Evolutionary conservation across 805 yeast genomes (phyloP).

Genomic region (Candida anglica): DNA sequence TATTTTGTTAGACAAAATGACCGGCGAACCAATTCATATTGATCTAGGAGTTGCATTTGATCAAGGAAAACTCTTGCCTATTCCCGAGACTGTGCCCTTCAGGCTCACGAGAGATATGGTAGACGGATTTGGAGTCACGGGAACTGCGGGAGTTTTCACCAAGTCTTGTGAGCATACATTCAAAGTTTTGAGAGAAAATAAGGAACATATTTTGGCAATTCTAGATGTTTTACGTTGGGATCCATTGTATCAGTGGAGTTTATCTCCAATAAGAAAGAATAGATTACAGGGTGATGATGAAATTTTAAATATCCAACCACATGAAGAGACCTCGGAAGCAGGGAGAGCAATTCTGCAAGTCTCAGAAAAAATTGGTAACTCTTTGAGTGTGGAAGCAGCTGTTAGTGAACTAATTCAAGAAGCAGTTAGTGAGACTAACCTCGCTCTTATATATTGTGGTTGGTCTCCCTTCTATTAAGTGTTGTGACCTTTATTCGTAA

Average conservation of each 20-base stretch:
- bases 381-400: conserved; percentile 76
- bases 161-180: conserved; percentile 72
- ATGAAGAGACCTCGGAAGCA: conserved; percentile 65
- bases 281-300: conserved; percentile 44
- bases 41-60: conserved; percentile 97
- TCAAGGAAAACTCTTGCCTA: conserved; percentile 76
- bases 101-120: conserved; percentile 83
- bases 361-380: conserved; percentile 58
- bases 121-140: conserved; percentile 88
- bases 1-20: conserved; percentile 69
- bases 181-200: conserved; percentile 59
- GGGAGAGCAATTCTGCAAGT: conserved; percentile 74
- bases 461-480: conserved; percentile 72
- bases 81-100: conserved; percentile 94
- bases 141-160: conserved; percentile 72
- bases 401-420: conserved; percentile 77
- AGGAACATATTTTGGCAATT: conserved; percentile 71
- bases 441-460: conserved; percentile 76
- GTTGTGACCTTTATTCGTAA: conserved; percentile 7
- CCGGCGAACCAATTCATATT: conserved; percentile 94
- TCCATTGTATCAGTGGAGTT: conserved; percentile 88
- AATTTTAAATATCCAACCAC: conserved; percentile 12
- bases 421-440: conserved; percentile 63
- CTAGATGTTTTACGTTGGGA: conserved; percentile 86
- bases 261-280: conserved; percentile 67